Evolutionary conservation across 2,329 filamentous ascomycete species (phyloP).

Genomic region (Fusarium zealandicum): DNA sequence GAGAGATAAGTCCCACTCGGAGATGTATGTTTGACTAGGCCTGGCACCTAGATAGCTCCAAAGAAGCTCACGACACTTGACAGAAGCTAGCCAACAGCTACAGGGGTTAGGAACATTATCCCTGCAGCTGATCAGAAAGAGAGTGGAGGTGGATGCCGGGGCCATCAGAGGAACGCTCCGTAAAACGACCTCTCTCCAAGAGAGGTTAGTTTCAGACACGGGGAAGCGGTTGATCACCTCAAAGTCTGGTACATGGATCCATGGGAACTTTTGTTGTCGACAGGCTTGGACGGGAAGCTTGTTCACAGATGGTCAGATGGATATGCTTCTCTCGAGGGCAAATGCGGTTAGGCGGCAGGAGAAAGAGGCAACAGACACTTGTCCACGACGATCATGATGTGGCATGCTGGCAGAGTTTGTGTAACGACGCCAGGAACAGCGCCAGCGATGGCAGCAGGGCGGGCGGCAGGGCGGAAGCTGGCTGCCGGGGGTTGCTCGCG

Average conservation of each 20-base stretch:
- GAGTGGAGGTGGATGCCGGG: neutral
- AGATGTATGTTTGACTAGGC: neutral
- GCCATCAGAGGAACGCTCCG: neutral
- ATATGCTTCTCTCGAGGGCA: neutral
- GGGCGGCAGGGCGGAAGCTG: slow-evolving; percentile 1
- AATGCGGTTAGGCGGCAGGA: neutral
- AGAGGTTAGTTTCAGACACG: neutral
- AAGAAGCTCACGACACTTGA: neutral
- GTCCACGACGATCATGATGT: neutral
- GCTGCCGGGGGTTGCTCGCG: slow-evolving; percentile 2
- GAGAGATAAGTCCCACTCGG: too few relatives aligned
- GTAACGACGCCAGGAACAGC: slow-evolving; percentile 7
- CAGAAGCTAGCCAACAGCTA: neutral
- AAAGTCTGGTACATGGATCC: neutral
- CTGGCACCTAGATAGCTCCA: neutral
- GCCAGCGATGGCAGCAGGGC: neutral
- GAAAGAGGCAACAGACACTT: neutral
- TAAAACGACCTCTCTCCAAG: slow-evolving; percentile 4
- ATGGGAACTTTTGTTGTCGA: neutral
- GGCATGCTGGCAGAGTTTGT: neutral
- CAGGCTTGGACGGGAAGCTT: too few relatives aligned
- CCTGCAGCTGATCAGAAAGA: neutral
- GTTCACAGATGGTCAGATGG: neutral
- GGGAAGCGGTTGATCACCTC: neutral
- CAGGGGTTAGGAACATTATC: too few relatives aligned